These are phyloP conservation scores for Pichia membranifaciens DNA, from an alignment of 805 yeast species.

Conservation along the genomic window DNA sequence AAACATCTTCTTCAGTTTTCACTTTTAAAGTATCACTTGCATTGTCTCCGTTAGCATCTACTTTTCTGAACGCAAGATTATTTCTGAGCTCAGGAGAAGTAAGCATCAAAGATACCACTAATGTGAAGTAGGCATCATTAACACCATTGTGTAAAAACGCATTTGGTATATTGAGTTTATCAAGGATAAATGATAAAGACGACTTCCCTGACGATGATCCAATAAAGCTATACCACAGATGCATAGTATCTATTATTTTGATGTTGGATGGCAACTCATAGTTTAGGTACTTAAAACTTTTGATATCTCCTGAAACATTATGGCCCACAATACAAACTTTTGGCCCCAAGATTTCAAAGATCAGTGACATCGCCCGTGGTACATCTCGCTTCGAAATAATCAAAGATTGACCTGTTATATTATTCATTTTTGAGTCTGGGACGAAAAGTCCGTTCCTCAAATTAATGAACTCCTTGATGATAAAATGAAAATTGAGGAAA, in stretches of 20 bases:
- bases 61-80: constrained; percentile 13
- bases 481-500: constrained; percentile 25
- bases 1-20: not conserved
- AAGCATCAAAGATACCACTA: constrained; percentile 24
- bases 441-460: constrained; percentile 22
- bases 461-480: constrained; percentile 20
- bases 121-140: constrained; percentile 29
- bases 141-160: constrained; percentile 30
- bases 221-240: constrained; percentile 23
- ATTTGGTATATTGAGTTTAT: constrained; percentile 26
- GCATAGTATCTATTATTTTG: constrained; percentile 27
- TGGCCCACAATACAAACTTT: constrained; percentile 27
- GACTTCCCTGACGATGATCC: constrained; percentile 13
- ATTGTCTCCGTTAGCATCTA: not conserved
- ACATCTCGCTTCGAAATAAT: constrained; percentile 17
- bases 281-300: constrained; percentile 15
- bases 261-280: constrained; percentile 16
- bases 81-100: constrained; percentile 24
- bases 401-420: constrained; percentile 27
- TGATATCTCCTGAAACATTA: constrained; percentile 24
- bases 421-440: constrained; percentile 24
- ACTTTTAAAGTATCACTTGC: not conserved
- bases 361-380: constrained; percentile 13
- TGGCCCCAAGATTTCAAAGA: constrained; percentile 15
- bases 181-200: constrained; percentile 23